These are phyloP conservation scores for Diaporthe eres DNA, from an alignment of 2,329 filamentous ascomycete species.

Conservation along the genomic window DNA sequence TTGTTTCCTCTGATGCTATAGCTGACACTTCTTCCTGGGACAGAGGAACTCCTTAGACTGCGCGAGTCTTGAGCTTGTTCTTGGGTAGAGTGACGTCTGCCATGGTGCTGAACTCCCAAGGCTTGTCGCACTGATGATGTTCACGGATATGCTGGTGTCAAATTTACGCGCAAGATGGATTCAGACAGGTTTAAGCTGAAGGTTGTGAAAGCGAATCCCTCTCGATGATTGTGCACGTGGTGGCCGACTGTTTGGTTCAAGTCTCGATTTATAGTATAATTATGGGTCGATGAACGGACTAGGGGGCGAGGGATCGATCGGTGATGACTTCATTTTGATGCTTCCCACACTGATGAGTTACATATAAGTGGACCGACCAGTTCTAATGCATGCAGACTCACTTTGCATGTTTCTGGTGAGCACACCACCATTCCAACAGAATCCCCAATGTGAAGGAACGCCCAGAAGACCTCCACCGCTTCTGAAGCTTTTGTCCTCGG, in stretches of 20 bases:
- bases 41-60: background rate
- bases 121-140: background rate
- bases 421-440: accelerated
- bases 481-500: background rate
- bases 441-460: background rate
- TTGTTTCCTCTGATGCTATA: conserved; percentile 44
- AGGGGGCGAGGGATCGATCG: background rate
- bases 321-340: conserved; percentile 8
- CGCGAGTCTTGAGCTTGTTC: conserved; percentile 19
- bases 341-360: background rate
- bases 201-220: no score
- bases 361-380: background rate
- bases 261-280: background rate
- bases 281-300: no score
- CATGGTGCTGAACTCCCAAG: background rate
- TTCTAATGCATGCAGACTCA: background rate
- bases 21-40: background rate
- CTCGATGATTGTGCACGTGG: background rate
- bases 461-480: no score
- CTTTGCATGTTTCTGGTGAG: background rate
- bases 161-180: background rate
- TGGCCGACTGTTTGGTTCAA: background rate
- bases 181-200: background rate
- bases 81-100: background rate
- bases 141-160: background rate